Evolutionary conservation across 228 moss, liverwort and hornwort species (phyloP).

Genomic region (Sphagnum magellanicum): DNA sequence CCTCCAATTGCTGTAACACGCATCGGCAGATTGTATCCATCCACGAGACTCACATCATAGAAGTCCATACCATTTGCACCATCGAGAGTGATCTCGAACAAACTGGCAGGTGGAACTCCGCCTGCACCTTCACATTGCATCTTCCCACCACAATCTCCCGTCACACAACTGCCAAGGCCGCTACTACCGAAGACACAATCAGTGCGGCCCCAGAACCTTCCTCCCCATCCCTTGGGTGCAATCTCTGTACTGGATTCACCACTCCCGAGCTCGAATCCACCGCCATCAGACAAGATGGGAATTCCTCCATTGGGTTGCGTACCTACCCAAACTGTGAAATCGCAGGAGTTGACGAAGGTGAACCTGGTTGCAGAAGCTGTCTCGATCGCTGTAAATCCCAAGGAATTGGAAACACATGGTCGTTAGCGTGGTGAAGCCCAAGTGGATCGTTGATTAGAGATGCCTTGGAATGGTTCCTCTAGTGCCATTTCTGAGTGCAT

Average conservation of each 20-base stretch:
- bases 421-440: too few species aligned
- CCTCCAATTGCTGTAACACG: neutral
- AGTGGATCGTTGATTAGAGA: too few species aligned
- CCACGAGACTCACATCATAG: conserved; percentile 13
- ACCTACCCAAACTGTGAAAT: conserved; percentile 42
- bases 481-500: too few species aligned
- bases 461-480: too few species aligned
- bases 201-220: conserved; percentile 9
- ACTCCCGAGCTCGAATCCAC: conserved; percentile 28
- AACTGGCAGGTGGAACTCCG: conserved; percentile 10
- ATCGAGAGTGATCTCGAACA: conserved; percentile 5
- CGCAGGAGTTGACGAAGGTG: conserved; percentile 28
- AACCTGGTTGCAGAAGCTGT: conserved; percentile 20
- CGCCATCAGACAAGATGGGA: conserved; percentile 15
- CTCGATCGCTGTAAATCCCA: conserved; percentile 7
- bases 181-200: neutral
- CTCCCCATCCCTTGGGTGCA: conserved; percentile 1
- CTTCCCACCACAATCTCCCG: conserved; percentile 1
- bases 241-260: neutral
- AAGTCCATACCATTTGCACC: conserved; percentile 1
- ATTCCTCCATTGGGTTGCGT: conserved; percentile 33
- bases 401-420: too few species aligned
- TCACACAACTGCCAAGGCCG: conserved; percentile 1
- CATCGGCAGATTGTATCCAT: conserved; percentile 12
- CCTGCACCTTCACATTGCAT: conserved; percentile 9